A percentile compares a stretch with the other conserved stretches of the same genome.
Conservation (phyloP, 2,329 filamentous ascomycete genomes). For the Ophiostoma australiae region DNA sequence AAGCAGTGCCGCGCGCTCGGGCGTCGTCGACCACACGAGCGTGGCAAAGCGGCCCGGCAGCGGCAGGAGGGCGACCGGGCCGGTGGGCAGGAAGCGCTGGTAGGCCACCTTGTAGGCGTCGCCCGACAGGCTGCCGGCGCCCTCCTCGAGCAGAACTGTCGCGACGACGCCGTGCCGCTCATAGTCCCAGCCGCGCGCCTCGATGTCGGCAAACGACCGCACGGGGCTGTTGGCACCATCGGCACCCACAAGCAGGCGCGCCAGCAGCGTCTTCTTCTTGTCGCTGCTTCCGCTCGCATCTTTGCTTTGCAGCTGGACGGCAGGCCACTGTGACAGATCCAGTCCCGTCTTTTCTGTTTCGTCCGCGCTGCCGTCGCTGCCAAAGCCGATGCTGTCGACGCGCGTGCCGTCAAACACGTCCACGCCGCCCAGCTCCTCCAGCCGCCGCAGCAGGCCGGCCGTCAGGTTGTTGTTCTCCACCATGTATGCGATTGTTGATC, state of each 20-base stretch:
- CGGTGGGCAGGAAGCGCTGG: constrained; percentile 89
- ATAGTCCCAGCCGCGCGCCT: constrained; percentile 89
- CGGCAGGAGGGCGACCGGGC: constrained; percentile 85
- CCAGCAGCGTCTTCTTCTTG: constrained; percentile 54
- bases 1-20: constrained; percentile 69
- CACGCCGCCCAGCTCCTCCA: constrained; percentile 64
- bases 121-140: constrained; percentile 42
- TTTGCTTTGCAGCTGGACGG: constrained; percentile 63
- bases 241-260: constrained; percentile 82
- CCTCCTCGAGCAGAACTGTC: constrained; percentile 66
- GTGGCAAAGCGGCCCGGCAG: constrained; percentile 78
- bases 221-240: constrained; percentile 95
- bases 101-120: constrained; percentile 69
- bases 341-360: constrained; percentile 43
- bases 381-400: constrained; percentile 74
- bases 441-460: constrained; percentile 65
- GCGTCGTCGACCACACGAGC: constrained; percentile 91
- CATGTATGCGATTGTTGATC: constrained; percentile 85
- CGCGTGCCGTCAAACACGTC: constrained; percentile 70
- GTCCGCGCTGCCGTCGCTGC: constrained; percentile 39
- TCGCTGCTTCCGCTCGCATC: not conserved
- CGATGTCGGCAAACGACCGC: constrained; percentile 79
- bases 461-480: constrained; percentile 90
- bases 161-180: constrained; percentile 85
- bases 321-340: constrained; percentile 82